A percentile compares a stretch with the other conserved stretches of the same genome.
Evolutionary conservation across 2,329 filamentous ascomycete genomes (phyloP).

Genomic region (Hypoxylon sp.): DNA sequence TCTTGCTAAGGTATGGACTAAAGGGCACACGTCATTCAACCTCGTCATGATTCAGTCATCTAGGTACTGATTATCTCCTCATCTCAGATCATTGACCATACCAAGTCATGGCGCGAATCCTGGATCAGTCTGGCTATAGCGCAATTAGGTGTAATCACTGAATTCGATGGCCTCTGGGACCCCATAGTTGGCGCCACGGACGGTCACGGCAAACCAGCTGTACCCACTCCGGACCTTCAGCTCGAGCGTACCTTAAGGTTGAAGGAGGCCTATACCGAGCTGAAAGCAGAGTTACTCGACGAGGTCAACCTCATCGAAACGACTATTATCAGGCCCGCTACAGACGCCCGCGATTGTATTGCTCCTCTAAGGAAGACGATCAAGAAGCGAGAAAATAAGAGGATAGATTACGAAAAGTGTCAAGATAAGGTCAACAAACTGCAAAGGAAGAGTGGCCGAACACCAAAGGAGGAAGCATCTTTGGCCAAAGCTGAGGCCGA

Average conservation of each 20-base stretch:
- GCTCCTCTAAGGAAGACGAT: conserved; percentile 83
- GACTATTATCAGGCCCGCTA: conserved; percentile 77
- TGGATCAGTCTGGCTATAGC: conserved; percentile 80
- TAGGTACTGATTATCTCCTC: conserved; percentile 26
- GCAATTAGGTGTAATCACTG: conserved; percentile 75
- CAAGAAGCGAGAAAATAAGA: conserved; percentile 86
- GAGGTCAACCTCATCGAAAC: conserved; percentile 79
- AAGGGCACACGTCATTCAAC: conserved; percentile 9
- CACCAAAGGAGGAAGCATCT: conserved; percentile 78
- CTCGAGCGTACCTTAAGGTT: conserved; percentile 75
- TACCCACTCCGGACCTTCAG: conserved; percentile 71
- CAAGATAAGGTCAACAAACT: conserved; percentile 78
- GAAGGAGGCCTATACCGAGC: conserved; percentile 75
- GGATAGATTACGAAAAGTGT: conserved; percentile 84
- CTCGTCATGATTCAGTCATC: conserved; percentile 5
- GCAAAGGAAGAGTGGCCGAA: conserved; percentile 76
- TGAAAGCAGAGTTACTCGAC: conserved; percentile 77
- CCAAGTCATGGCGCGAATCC: conserved; percentile 81
- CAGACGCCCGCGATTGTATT: conserved; percentile 75
- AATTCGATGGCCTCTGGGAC: conserved; percentile 80
- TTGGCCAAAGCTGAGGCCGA: conserved; percentile 80
- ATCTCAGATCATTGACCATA: conserved; percentile 78
- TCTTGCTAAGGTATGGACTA: conserved; percentile 72
- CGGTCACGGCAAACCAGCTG: conserved; percentile 66
- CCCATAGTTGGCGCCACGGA: conserved; percentile 78